Conservation (phyloP, 2,329 filamentous ascomycete genomes). For the Podosphaera xanthii region DNA sequence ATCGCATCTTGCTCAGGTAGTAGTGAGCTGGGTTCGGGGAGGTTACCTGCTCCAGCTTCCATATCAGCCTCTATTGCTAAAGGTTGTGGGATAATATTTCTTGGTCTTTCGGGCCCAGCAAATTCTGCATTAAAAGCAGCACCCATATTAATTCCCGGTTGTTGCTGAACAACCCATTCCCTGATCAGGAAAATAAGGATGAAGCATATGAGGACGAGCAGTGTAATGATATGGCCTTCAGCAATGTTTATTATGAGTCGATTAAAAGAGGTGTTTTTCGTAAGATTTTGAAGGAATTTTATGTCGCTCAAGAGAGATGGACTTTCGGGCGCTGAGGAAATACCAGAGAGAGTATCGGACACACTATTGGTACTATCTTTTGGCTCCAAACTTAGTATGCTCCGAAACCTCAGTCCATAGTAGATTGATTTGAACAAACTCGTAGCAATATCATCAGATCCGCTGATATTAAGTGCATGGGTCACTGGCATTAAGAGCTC, state of each 20-base stretch:
- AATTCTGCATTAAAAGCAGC: conserved; percentile 30
- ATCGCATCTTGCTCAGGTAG: conserved; percentile 10
- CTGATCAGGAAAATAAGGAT: conserved; percentile 92
- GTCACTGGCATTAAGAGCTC: conserved; percentile 11
- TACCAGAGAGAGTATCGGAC: conserved; percentile 2
- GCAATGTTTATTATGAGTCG: conserved; percentile 59
- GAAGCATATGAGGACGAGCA: conserved; percentile 78
- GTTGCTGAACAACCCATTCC: conserved; percentile 96
- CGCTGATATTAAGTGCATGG: conserved; percentile 11
- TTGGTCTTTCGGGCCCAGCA: conserved; percentile 23
- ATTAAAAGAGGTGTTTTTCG: conserved; percentile 50
- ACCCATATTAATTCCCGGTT: conserved; percentile 72
- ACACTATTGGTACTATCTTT: conserved; percentile 4
- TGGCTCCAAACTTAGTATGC: conserved; percentile 2
- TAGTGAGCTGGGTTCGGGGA: conserved; percentile 6
- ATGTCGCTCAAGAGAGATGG: conserved; percentile 33
- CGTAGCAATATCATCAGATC: conserved; percentile 10
- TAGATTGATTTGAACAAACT: conserved; percentile 13
- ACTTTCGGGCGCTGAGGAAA: conserved; percentile 3
- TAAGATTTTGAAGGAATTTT: conserved; percentile 34
- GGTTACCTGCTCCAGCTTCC: neutral
- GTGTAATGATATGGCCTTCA: conserved; percentile 83
- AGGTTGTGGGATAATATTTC: conserved; percentile 5
- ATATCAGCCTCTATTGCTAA: conserved; percentile 5
- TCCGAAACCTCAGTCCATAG: conserved; percentile 10